These are phyloP conservation scores for Aspergillus fructus DNA, from an alignment of 2,329 filamentous ascomycete species.

Conservation along the genomic window DNA sequence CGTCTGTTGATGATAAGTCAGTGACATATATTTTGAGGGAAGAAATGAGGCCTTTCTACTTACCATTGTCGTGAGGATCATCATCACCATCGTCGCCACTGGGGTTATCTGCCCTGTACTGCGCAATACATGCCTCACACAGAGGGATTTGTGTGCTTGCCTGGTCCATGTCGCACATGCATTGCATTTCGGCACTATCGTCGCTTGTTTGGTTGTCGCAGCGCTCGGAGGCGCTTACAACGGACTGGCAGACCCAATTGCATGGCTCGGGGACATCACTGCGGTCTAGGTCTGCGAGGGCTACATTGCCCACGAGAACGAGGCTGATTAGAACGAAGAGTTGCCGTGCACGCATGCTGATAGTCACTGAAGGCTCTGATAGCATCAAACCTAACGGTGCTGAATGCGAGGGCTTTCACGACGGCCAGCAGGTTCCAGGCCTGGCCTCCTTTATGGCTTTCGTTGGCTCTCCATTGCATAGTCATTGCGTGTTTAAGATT, in stretches of 20 bases:
- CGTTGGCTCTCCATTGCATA: background rate
- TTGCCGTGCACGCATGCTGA: slow-evolving; percentile 17
- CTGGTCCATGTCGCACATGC: slow-evolving; percentile 28
- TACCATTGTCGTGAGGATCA: slow-evolving; percentile 29
- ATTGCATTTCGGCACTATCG: slow-evolving; percentile 24
- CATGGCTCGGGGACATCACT: slow-evolving; percentile 30
- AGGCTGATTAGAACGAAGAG: slow-evolving; percentile 25
- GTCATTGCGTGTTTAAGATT: background rate
- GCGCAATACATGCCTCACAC: slow-evolving; percentile 34
- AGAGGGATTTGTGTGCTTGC: slow-evolving; percentile 28
- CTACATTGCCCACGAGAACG: slow-evolving; percentile 23
- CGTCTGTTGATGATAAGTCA: slow-evolving; percentile 22
- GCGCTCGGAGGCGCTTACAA: slow-evolving; percentile 23
- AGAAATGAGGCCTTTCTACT: background rate
- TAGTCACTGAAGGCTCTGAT: background rate
- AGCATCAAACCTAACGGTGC: background rate
- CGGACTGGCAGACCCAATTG: slow-evolving; percentile 25
- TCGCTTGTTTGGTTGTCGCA: slow-evolving; percentile 26
- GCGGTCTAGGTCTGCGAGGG: slow-evolving; percentile 25
- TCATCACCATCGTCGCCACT: slow-evolving; percentile 20
- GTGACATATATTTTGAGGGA: background rate
- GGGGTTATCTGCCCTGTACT: slow-evolving; percentile 20
- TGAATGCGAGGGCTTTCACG: background rate
- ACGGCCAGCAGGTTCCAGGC: background rate
- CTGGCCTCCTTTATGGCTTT: background rate